phyloP scores from a whole-genome alignment of 805 yeast species.

The Candida piceae region DNA sequence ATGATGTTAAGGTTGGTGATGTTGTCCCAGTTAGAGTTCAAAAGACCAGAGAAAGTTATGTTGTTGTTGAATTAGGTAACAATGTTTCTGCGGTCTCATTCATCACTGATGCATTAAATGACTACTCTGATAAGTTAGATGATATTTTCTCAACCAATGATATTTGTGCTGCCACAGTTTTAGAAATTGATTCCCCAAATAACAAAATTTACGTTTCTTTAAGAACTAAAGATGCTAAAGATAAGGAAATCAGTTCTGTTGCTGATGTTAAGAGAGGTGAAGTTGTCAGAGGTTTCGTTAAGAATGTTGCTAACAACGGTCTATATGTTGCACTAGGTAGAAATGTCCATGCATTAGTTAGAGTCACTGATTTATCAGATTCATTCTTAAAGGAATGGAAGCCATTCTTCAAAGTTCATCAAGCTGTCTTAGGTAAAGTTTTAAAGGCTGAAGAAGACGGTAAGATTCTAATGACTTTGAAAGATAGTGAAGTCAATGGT shows the following conservation, averaged over 20 bases:
- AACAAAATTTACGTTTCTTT: slow-evolving; percentile 60
- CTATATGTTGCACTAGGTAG: slow-evolving; percentile 73
- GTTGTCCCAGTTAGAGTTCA: slow-evolving; percentile 58
- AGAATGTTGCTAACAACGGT: slow-evolving; percentile 69
- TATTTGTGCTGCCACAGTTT: slow-evolving; percentile 52
- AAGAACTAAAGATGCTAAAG: slow-evolving; percentile 48
- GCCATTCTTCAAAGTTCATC: slow-evolving; percentile 62
- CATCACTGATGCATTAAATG: slow-evolving; percentile 73
- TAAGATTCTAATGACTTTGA: slow-evolving; percentile 70
- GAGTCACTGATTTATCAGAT: slow-evolving; percentile 78
- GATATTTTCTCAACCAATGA: slow-evolving; percentile 47
- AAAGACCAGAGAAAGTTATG: slow-evolving; percentile 52
- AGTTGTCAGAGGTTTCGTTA: slow-evolving; percentile 76
- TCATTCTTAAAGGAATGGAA: slow-evolving; percentile 85
- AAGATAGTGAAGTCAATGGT: slow-evolving; percentile 76
- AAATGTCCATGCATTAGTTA: slow-evolving; percentile 69
- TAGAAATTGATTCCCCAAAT: slow-evolving; percentile 40
- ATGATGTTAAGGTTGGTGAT: slow-evolving; percentile 51
- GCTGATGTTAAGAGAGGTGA: slow-evolving; percentile 63
- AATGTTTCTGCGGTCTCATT: slow-evolving; percentile 58
- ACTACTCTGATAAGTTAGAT: slow-evolving; percentile 50
- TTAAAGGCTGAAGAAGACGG: slow-evolving; percentile 56
- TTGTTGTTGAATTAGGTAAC: slow-evolving; percentile 66
- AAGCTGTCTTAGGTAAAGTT: slow-evolving; percentile 71
- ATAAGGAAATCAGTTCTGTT: slow-evolving; percentile 42